Evolutionary conservation across 2,329 filamentous ascomycete genomes (phyloP).

Genomic region (Bretziella fagacearum): DNA sequence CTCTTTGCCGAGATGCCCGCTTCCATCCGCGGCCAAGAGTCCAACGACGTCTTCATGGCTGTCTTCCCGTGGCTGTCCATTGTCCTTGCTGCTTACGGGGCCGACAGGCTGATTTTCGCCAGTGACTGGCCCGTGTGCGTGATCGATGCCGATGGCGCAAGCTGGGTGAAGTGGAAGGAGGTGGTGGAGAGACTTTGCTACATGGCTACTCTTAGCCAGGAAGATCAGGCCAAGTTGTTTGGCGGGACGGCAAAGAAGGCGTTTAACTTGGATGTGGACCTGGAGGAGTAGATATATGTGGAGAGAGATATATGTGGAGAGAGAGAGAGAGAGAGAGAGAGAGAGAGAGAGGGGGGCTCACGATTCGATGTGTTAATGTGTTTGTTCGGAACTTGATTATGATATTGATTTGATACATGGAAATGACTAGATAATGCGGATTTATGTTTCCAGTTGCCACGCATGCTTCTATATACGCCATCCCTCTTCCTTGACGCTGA

Average conservation of each 20-base stretch:
- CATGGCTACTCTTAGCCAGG: slow-evolving; percentile 41
- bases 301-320: background rate
- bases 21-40: slow-evolving; percentile 30
- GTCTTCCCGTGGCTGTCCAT: slow-evolving; percentile 56
- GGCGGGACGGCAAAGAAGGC: slow-evolving; percentile 53
- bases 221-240: slow-evolving; percentile 53
- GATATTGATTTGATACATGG: too few species aligned
- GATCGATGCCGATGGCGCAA: slow-evolving; percentile 28
- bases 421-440: too few species aligned
- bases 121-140: slow-evolving; percentile 92
- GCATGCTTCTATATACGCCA: background rate
- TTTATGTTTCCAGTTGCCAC: background rate
- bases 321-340: background rate
- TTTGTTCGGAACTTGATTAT: too few species aligned
- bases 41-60: slow-evolving; percentile 42
- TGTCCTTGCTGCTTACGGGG: slow-evolving; percentile 54
- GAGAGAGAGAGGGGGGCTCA: too few species aligned
- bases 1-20: slow-evolving; percentile 62
- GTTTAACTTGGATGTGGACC: slow-evolving; percentile 29
- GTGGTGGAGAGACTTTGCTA: slow-evolving; percentile 52
- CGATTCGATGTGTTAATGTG: too few species aligned
- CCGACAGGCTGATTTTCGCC: slow-evolving; percentile 66
- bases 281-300: slow-evolving; percentile 7
- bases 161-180: slow-evolving; percentile 61
- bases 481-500: background rate